Percentiles rank a stretch among this genome's conserved stretches.
Conservation (phyloP, 2,329 filamentous ascomycete genomes). For the Teratosphaeriaceae sp. region DNA sequence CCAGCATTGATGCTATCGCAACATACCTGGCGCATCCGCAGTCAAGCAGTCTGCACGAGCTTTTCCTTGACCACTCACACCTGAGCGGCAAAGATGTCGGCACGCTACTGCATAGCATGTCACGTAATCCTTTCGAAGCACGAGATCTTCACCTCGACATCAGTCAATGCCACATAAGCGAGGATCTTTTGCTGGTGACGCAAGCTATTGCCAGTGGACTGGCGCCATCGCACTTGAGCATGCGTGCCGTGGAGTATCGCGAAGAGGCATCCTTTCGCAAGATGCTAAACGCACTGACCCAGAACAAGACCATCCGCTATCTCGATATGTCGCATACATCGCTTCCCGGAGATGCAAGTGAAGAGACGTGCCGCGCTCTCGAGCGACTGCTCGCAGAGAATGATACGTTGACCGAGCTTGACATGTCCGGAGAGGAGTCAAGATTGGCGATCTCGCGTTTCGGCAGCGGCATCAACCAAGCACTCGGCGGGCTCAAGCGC, state of each 20-base stretch:
- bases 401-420: conserved; percentile 57
- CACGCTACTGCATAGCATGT: conserved; percentile 58
- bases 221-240: conserved; percentile 57
- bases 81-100: conserved; percentile 60
- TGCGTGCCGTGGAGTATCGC: conserved; percentile 63
- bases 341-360: conserved; percentile 60
- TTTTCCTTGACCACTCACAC: conserved; percentile 62
- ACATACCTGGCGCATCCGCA: conserved; percentile 50
- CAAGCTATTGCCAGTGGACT: conserved; percentile 46
- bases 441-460: conserved; percentile 64
- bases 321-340: conserved; percentile 66
- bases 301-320: conserved; percentile 56
- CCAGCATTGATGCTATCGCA: conserved; percentile 57
- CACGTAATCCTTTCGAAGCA: conserved; percentile 32
- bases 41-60: conserved; percentile 53
- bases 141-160: conserved; percentile 60
- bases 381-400: conserved; percentile 61
- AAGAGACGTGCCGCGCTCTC: conserved; percentile 59
- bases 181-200: conserved; percentile 46
- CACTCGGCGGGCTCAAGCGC: conserved; percentile 56
- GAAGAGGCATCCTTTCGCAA: conserved; percentile 58
- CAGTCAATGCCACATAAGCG: conserved; percentile 55
- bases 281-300: conserved; percentile 54
- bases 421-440: conserved; percentile 66
- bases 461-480: conserved; percentile 61